Base-by-base conservation (phyloP, 2,329 filamentous ascomycete genomes). In the Paracoccidioides lutzii region DNA sequence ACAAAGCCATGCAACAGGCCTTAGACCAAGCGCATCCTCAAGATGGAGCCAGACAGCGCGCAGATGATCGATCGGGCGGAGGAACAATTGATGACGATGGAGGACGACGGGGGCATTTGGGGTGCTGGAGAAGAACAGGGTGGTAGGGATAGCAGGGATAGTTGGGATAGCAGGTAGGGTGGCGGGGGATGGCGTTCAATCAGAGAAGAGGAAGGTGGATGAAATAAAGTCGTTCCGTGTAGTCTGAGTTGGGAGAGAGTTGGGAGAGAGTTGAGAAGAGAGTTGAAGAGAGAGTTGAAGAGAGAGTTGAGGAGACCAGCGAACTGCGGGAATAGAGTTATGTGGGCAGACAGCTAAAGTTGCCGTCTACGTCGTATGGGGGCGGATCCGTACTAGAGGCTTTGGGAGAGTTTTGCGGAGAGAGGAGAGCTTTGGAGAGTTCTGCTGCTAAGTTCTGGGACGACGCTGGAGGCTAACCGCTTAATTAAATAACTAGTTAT, bases 31-130 rank as follows among this genome's bases (percentile, higher is more conserved):
- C 14, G 52, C 41, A 53, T 53, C 52, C 10, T 53, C 52, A n/a
- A 53, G 40, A 53, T 45, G 30, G 41, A 53, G 28, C 33, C 41
- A 32, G 41, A 45, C 42, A 38, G 41, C 28, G 40, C 40, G 22
- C 32, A 44, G 38, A 4, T 14, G 37, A 42, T 41, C 22, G 30
- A 10, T 33, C 38, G 50, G 40, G 32, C 37, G 50, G 37, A 52
- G n/a, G 33, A 35, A 41, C 50, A 52, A 52, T 52, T 43, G 50
- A 37, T 52, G 50, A 32, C 37, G 50, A 43, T 9, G 38, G 50
- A 32, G 30, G 50, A 33, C 7, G 50, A 43, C 14, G 38, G 22
- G 38, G 33, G n/a, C 46, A 49, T 49, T 38, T 49, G 28, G 44
- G 46, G n/a, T 2, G 35, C 22, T 22, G 28, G 10, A 28, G n/a